phyloP scores from a whole-genome alignment of 768 basidiomycete genomes.

The Rhizopogon sp. region DNA sequence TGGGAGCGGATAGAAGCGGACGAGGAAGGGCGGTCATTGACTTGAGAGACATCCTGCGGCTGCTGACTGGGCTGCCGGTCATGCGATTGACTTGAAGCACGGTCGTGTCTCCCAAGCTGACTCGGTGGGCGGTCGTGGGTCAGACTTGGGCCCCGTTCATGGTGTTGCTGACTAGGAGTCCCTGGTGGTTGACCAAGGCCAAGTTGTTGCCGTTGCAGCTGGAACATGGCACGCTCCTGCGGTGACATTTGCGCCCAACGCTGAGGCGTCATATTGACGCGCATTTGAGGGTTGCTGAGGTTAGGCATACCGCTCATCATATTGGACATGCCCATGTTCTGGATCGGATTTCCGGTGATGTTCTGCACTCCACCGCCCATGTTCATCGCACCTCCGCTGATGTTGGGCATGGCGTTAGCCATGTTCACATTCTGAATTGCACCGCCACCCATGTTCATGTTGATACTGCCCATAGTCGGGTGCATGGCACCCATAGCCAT shows the following conservation, averaged over 20 bases:
- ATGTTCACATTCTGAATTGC: slow-evolving; percentile 14
- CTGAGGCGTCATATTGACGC: slow-evolving; percentile 15
- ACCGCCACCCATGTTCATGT: slow-evolving; percentile 15
- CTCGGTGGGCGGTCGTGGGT: slow-evolving; percentile 20
- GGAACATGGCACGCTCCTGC: slow-evolving; percentile 23
- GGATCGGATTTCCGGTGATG: slow-evolving; percentile 17
- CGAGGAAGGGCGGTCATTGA: slow-evolving; percentile 21
- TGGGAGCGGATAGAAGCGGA: slow-evolving; percentile 24
- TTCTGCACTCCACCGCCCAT: slow-evolving; percentile 18
- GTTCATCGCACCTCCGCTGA: slow-evolving; percentile 12
- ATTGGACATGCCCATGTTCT: slow-evolving; percentile 14
- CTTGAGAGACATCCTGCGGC: not conserved
- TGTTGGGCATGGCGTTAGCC: slow-evolving; percentile 12
- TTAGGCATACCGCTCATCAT: slow-evolving; percentile 7
- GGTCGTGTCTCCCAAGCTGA: slow-evolving; percentile 20
- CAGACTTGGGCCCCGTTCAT: slow-evolving; percentile 17
- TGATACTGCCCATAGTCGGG: slow-evolving; percentile 17
- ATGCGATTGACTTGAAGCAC: slow-evolving; percentile 17
- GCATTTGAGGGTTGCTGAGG: slow-evolving; percentile 8
- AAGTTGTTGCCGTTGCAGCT: slow-evolving; percentile 22
- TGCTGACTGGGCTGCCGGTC: slow-evolving; percentile 11
- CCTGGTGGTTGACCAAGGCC: slow-evolving; percentile 7
- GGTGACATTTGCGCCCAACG: slow-evolving; percentile 25
- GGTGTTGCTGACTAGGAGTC: slow-evolving; percentile 11
- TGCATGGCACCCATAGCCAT: slow-evolving; percentile 15